Evolutionary conservation across 106 monocot genomes (phyloP), one percentile per base, ranked within the genome.

Genomic region (Allium sativum): DNA sequence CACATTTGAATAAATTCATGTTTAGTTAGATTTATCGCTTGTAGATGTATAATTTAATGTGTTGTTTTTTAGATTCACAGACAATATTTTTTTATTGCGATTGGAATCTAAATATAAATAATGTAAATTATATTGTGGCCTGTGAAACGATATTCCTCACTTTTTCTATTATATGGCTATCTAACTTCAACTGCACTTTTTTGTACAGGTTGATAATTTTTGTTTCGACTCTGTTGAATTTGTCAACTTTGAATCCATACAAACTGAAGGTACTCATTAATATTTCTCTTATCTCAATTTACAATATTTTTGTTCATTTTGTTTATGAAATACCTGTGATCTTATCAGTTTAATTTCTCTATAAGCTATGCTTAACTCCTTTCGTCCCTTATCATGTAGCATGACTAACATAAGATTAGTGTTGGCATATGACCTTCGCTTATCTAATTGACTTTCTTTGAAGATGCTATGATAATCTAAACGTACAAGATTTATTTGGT

Each of bases 171-270:
- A 18, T n/a, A 42, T 54, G 17, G 31, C 31, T 31, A 31, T 3
- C n/a, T 31, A 31, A 31, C 5, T 31, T 31, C 31, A 31, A 3
- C 5, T 31, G 31, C 4, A 31, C 31, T 31, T 1, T 31, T 31
- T 31, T 31, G 40, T 74, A 19, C 57, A 78, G 78, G 47, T 65
- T 44, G 82, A 82, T 15, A 15, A 19, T 0, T 76, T 68, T 40
- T 75, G 74, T 60, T 83, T 69, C 69, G 83, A 78, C 44, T 83
- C 79, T 68, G 83, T 79, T 48, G 83, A 83, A 55, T 83, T 83
- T 72, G 83, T 61, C 44, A 65, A 78, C 7, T 10, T 54, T 10
- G 41, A 72, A 52, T 74, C 83, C 15, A 79, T 83, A 78, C 75
- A 69, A 72, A 78, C 64, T 44, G 83, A 59, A 83, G 78, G 83